Evolutionary conservation across 805 yeast species (phyloP), one percentile per base, ranked within the genome.

Genomic region (Metschnikowia sp.): DNA sequence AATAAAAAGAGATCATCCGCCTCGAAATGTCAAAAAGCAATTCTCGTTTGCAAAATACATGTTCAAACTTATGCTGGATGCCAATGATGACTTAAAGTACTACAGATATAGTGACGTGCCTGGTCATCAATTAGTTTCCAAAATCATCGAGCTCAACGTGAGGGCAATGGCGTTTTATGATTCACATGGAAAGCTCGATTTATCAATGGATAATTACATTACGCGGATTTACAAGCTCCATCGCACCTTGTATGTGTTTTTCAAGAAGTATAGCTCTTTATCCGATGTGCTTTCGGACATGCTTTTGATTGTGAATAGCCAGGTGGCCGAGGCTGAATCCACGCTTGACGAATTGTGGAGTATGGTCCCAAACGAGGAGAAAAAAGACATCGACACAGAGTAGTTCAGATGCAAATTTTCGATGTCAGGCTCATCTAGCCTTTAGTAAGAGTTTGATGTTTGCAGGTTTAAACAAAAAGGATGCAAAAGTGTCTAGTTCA

Each of bases 71-170:
- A 43, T 43, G 38, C 10, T 22, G 8, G 37, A 32, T 6, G 32
- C 38, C 10, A 13, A 10, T 12, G 29, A 32, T 10, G 7, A 26
- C 10, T 13, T 43, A 19, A 31, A 32, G 3, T 13, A 30, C 22
- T 37, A 15, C 11, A 28, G 30, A 11, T 3, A 12, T 10, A 9
- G 10, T 4, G 30, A 37, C 10, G 26, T 28, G 19, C 47, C 47
- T 3, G 47, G 47, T 8, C 31, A 13, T 38, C 12, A 13, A 8
- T 30, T 43, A n/a, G 41, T 43, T n/a, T 32, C 29, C 33, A 43
- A 43, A 26, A 18, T 37, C 32, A 43, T 36, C 31, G 46, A 43
- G 32, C 37, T 43, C 12, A 37, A 43, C 18, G 41, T 43, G n/a
- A 12, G 41, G 22, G 41, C 38, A 2, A 26, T 37, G 31, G 28